Evolutionary conservation across 2,329 filamentous ascomycete genomes (phyloP), one percentile per base, ranked within the genome.

Genomic region (Xylaria sp.): DNA sequence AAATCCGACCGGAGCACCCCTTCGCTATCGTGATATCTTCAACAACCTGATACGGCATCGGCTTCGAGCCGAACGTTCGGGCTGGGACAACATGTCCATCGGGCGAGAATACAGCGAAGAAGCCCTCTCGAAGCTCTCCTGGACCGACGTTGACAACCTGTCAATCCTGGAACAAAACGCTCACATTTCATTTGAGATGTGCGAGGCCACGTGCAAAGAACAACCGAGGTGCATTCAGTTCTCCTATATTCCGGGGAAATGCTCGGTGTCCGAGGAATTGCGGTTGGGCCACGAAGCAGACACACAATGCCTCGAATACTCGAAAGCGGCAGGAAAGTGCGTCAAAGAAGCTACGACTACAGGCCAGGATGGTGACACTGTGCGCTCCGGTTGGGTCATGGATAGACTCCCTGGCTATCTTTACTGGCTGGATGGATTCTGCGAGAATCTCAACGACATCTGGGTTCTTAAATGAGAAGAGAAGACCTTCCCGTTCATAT

Each of bases 101-200:
- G 66, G 65, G n/a, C 49, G 44, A 1, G 62, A 65, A 54, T 67
- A 67, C 46, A 67, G 66, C 58, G 63, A 66, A 1, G 64, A 63
- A 51, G 52, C 50, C 10, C 56, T 67, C 18, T 54, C 55, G 34
- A 60, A 55, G 52, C 47, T 65, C 5, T 61, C 63, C 18, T 59
- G 59, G 10, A 57, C 55, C 55, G 57, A 61, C 2, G 3, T 61
- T 1, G 63, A 65, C 23, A 59, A 61, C 16, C 39, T 65, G n/a
- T 58, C 61, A 37, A 55, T 62, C 19, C 47, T 54, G 34, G 63
- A 67, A 18, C 65, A 58, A 44, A 59, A 67, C 50, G 66, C 65
- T 10, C 59, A 64, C 34, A 2, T 30, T 39, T 66, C 65, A 1
- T 61, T 63, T 30, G 60, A 64, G 18, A 62, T 63, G 63, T 68